Base-by-base conservation (phyloP, 805 yeast species). In the Hanseniaspora nectarophila region DNA sequence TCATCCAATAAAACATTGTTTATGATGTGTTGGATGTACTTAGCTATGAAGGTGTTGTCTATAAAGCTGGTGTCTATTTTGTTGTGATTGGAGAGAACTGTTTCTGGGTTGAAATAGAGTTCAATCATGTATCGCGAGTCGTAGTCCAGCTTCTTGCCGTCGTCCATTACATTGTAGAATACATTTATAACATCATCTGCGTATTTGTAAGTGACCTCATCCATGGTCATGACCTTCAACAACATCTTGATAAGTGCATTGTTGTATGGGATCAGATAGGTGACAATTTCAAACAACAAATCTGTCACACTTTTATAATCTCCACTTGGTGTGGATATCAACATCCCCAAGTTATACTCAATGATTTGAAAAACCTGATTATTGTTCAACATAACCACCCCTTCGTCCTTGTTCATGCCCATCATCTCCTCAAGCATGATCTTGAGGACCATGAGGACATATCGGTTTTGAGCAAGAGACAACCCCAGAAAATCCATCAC, bases 1-100 rank as follows among this genome's bases (percentile, higher is more conserved):
- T 63, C 67, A 12, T 46, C 50, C 7, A 60, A 59, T 13, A 63
- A 54, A 35, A 64, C 64, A 32, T 62, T 60, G 3, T 63, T 59
- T 3, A 65, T 68, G 34, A 65, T 55, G 54, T 63, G 57, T 44
- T 64, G 60, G 66, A 66, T 62, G 40, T 65, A 66, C 51, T 61
- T 60, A 40, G 64, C 43, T 63, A 65, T 63, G 67, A 68, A 66
- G 16, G 57, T 57, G 40, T 64, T 61, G 34, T 57, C 56, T 5
- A 59, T 54, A 7, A 57, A 51, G 1, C 34, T 28, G 7, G 16
- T 23, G 24, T 39, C 43, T 34, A 59, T 61, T 2, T 54, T 55
- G 39, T 54, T 56, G 10, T 26, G 32, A 9, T 39, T 32, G 15
- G 56, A 55, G 13, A 60, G 51, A 2, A 65, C 59, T 4, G 63